Percentiles rank a stretch among this genome's conserved stretches.
Conservation (phyloP, 208 protist species). For the Naegleria lovaniensis region DNA sequence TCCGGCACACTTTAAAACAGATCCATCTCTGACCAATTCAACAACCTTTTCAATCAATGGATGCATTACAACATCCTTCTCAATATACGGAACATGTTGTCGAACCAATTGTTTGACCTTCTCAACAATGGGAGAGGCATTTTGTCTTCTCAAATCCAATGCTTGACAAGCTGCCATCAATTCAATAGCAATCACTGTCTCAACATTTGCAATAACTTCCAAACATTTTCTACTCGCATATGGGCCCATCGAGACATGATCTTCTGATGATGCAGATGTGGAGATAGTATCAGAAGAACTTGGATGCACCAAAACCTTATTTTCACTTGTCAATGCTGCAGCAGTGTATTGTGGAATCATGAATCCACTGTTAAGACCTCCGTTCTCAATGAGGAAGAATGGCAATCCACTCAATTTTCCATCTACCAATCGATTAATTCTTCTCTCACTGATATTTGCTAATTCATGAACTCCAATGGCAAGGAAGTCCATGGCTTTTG, state of each 20-base stretch:
- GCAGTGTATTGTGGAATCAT: slow-evolving; percentile 83
- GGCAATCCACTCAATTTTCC: slow-evolving; percentile 56
- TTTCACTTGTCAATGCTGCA: slow-evolving; percentile 68
- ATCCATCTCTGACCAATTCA: slow-evolving; percentile 45
- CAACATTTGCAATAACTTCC: slow-evolving; percentile 65
- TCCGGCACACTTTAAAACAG: slow-evolving; percentile 27
- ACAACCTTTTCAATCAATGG: slow-evolving; percentile 54
- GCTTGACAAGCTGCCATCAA: slow-evolving; percentile 59
- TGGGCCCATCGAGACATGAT: slow-evolving; percentile 71
- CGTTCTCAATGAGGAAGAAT: slow-evolving; percentile 64
- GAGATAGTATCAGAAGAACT: slow-evolving; percentile 66
- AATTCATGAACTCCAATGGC: slow-evolving; percentile 62
- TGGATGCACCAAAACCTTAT: slow-evolving; percentile 73
- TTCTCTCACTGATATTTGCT: slow-evolving; percentile 61
- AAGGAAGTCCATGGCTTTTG: slow-evolving; percentile 61
- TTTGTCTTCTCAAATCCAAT: slow-evolving; percentile 60
- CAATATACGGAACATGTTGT: slow-evolving; percentile 44
- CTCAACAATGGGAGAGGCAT: slow-evolving; percentile 53
- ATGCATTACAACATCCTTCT: slow-evolving; percentile 56
- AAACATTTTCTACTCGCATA: slow-evolving; percentile 58
- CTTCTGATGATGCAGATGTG: slow-evolving; percentile 70
- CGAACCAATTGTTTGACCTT: slow-evolving; percentile 56
- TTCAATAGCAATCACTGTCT: slow-evolving; percentile 70
- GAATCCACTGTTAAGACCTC: slow-evolving; percentile 75
- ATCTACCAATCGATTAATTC: slow-evolving; percentile 71